Evolutionary conservation across 495 filamentous ascomycete species (phyloP), one percentile per base, ranked within the genome.

Genomic region (Trichocladium uniseriatum): DNA sequence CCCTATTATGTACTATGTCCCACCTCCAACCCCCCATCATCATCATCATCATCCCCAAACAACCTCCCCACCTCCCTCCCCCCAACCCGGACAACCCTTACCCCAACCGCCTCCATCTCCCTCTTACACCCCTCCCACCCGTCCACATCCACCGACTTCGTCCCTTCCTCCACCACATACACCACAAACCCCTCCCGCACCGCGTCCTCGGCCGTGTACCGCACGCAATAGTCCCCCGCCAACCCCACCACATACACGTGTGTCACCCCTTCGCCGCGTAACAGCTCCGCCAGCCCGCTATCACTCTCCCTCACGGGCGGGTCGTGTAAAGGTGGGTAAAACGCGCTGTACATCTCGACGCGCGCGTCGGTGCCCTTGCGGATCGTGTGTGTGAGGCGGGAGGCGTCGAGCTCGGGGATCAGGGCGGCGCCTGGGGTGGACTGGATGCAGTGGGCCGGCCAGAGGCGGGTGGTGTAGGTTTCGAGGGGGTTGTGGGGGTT

Each of bases 261-360:
- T 6, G 82, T 86, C 28, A 92, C 72, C n/a, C 66, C 70, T 18
- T 64, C 69, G 13, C 71, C 72, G 36, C 58, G 67, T 49, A 98
- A 69, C 43, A 69, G 55, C 7, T 59, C 67, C 8, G 69, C 74
- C 20, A 98, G 67, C 51, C 79, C 77, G 56, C 74, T 71, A 59
- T 80, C 78, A 52, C 75, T 74, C 13, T 80, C 73, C n/a, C 70
- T 10, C 5, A 29, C 5, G 27, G 5, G 65, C 15, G 74, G 71
- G n/a, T 49, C 49, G 48, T 38, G 45, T 2, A 78, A 87, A 0
- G 84, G 83, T 63, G 86, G 83, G 41, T 79, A 81, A 61, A 98
- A 96, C 3, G 79, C 87, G 43, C 81, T 86, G 65, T 95, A 97
- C 87, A 94, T 94, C 68, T 98, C 92, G 8, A 94, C 74, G 38